Evolutionary conservation across 2,329 filamentous ascomycete genomes (phyloP).

Genomic region (Domatiomyces catenatus): DNA sequence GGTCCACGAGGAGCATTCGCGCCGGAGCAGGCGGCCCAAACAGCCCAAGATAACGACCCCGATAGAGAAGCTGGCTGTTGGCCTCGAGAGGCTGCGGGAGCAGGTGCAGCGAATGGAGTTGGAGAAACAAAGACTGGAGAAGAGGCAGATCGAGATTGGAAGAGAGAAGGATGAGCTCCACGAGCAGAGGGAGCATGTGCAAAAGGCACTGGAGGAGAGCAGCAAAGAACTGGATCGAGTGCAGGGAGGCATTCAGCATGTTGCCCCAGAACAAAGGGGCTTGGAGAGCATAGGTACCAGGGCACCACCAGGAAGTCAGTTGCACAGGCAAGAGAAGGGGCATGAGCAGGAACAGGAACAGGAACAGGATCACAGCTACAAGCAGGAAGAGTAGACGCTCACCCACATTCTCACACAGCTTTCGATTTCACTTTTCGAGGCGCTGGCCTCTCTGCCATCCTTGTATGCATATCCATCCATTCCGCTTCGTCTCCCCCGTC

Average conservation of each 20-base stretch:
- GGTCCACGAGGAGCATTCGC: slow-evolving; percentile 5
- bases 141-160: slow-evolving; percentile 9
- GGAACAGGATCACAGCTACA: background rate
- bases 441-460: background rate
- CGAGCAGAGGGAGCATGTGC: slow-evolving; percentile 9
- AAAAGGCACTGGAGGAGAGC: slow-evolving; percentile 12
- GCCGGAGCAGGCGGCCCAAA: slow-evolving; percentile 8
- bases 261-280: background rate
- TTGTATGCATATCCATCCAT: background rate
- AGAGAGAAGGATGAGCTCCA: slow-evolving; percentile 10
- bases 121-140: slow-evolving; percentile 9
- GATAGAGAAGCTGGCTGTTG: slow-evolving; percentile 13
- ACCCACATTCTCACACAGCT: background rate
- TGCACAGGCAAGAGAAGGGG: background rate
- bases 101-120: slow-evolving; percentile 9
- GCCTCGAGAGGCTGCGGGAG: slow-evolving; percentile 10
- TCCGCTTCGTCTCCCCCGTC: too few relatives aligned
- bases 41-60: slow-evolving; percentile 13
- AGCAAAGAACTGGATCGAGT: slow-evolving; percentile 12
- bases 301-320: background rate
- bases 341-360: background rate
- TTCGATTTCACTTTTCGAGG: background rate
- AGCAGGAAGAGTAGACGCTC: background rate
- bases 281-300: background rate
- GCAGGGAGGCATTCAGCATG: background rate